Conservation (phyloP, 768 basidiomycete species). For the Omphalotus guepiniiformis region DNA sequence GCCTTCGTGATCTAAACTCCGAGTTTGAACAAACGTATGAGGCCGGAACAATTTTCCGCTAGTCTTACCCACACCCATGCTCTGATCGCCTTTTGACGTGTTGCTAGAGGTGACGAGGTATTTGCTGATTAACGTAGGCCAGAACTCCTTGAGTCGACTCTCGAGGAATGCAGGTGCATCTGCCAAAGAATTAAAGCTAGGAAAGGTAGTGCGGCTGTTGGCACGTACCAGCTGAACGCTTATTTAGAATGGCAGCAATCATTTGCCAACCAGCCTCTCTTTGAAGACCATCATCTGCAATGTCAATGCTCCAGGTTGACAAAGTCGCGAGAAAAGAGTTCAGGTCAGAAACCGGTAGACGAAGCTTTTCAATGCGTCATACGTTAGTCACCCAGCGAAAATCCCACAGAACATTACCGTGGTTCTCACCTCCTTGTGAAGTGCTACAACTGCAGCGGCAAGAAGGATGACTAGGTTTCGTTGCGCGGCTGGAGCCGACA, state of each 20-base stretch:
- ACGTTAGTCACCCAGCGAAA: slow-evolving; percentile 4
- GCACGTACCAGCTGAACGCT: slow-evolving; percentile 59
- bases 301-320: slow-evolving; percentile 54
- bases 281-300: slow-evolving; percentile 46
- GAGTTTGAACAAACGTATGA: neutral
- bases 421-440: slow-evolving; percentile 59
- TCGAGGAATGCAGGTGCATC: slow-evolving; percentile 44
- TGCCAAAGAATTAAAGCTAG: slow-evolving; percentile 19
- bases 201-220: too few species aligned
- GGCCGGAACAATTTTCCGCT: neutral
- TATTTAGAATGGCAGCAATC: slow-evolving; percentile 72
- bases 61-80: slow-evolving; percentile 66
- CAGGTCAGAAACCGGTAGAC: slow-evolving; percentile 43
- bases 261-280: slow-evolving; percentile 51
- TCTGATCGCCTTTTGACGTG: slow-evolving; percentile 47
- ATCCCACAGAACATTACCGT: too few species aligned
- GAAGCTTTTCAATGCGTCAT: too few species aligned
- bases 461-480: slow-evolving; percentile 66
- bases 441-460: slow-evolving; percentile 56
- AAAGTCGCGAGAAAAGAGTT: slow-evolving; percentile 49
- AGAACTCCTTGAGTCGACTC: slow-evolving; percentile 41
- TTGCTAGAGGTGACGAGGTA: slow-evolving; percentile 20
- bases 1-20: slow-evolving; percentile 68
- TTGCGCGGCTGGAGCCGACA: slow-evolving; percentile 39
- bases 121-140: slow-evolving; percentile 41